A percentile compares a stretch with the other conserved stretches of the same genome.
Conservation (phyloP, 805 yeast species). For the Starmerella sirachaensis region DNA sequence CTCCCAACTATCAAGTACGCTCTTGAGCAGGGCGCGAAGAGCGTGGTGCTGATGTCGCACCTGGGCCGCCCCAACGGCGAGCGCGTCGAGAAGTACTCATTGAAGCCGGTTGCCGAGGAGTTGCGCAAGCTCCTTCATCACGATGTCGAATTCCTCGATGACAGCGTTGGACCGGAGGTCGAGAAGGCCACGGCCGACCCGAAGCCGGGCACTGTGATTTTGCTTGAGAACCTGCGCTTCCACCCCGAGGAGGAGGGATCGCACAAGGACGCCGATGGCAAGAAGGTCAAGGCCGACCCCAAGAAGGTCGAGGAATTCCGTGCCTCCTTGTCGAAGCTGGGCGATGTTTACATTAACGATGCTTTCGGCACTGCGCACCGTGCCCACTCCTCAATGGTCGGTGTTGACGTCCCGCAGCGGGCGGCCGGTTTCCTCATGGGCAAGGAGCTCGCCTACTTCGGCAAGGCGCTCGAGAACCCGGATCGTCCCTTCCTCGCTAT, state of each 20-base stretch:
- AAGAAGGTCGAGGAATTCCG: conserved; percentile 82
- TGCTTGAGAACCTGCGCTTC: conserved; percentile 95
- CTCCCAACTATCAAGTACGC: conserved; percentile 96
- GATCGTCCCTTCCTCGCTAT: conserved; percentile 96
- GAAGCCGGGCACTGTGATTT: conserved; percentile 66
- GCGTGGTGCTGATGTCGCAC: conserved; percentile 87
- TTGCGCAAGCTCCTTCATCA: conserved; percentile 62
- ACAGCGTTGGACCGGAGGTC: conserved; percentile 88
- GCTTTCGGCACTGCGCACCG: conserved; percentile 99
- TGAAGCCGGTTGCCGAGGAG: conserved; percentile 88
- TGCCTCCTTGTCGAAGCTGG: conserved; percentile 75
- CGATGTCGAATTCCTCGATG: conserved; percentile 70
- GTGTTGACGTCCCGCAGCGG: conserved; percentile 86
- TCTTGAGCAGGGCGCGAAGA: conserved; percentile 79
- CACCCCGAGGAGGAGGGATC: conserved; percentile 90
- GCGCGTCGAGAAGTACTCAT: conserved; percentile 69
- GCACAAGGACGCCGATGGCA: conserved; percentile 79
- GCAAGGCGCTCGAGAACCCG: conserved; percentile 97
- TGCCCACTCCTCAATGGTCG: conserved; percentile 99
- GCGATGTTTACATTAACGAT: conserved; percentile 94
- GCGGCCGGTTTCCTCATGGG: conserved; percentile 98
- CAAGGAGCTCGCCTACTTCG: conserved; percentile 93
- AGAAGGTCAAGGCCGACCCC: conserved; percentile 77
- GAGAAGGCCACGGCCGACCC: conserved; percentile 67
- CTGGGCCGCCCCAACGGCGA: conserved; percentile 99